Percentiles rank a stretch among this genome's conserved stretches.
phyloP scores from a whole-genome alignment of 2,329 filamentous ascomycete genomes.

The Xylaria sp. region DNA sequence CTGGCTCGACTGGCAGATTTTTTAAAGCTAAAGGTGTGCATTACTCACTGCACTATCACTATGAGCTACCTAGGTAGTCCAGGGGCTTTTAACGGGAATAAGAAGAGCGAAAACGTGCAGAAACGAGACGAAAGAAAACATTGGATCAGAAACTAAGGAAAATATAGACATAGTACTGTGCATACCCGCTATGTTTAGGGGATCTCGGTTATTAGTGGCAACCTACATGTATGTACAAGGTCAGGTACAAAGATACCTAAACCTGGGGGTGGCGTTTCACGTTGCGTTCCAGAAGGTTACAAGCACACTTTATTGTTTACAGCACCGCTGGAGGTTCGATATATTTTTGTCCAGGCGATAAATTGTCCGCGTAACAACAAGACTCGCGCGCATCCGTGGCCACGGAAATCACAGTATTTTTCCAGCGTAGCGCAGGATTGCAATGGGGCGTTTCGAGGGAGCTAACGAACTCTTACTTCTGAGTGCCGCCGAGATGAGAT shows the following conservation, averaged over 20 bases:
- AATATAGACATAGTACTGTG: background rate
- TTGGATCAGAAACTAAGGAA: background rate
- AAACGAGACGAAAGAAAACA: background rate
- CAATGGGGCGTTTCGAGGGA: background rate
- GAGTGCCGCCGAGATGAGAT: slow-evolving; percentile 19
- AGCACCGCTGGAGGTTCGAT: background rate
- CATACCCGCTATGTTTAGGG: background rate
- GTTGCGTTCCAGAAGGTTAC: slow-evolving; percentile 11
- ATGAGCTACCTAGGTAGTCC: background rate
- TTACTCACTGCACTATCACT: background rate
- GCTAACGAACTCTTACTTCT: slow-evolving; percentile 3
- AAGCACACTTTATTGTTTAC: background rate
- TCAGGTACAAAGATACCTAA: background rate
- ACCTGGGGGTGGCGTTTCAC: slow-evolving; percentile 15
- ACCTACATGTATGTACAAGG: no score
- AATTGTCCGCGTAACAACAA: background rate
- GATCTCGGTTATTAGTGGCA: background rate
- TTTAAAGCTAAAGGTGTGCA: background rate
- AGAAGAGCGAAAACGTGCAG: background rate
- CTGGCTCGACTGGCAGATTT: no score
- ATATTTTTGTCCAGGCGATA: background rate
- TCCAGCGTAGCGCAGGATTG: slow-evolving; percentile 10
- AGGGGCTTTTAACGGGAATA: background rate
- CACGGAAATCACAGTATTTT: background rate
- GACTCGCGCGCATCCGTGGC: background rate